These are phyloP conservation scores for Beauveria pseudobassiana DNA, from an alignment of 2,329 filamentous ascomycete genomes.

Conservation along the genomic window DNA sequence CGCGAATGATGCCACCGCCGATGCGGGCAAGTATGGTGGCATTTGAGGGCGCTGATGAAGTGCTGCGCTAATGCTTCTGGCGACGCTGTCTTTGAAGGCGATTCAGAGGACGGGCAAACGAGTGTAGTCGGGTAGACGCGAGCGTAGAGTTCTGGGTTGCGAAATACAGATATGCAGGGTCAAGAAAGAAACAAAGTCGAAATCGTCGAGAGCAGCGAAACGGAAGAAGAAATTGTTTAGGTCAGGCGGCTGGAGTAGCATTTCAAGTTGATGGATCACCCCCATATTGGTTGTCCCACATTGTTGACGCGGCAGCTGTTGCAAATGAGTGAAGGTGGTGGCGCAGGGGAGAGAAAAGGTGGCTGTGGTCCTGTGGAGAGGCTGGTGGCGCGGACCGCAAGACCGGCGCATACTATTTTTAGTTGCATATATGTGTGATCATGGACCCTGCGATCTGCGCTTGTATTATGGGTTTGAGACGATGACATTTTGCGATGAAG, in stretches of 20 bases:
- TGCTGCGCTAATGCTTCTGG: not conserved
- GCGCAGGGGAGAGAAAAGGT: not conserved
- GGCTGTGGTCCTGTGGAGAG: constrained; percentile 2
- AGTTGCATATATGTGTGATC: not conserved
- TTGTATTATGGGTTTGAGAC: constrained; percentile 2
- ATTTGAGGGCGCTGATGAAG: not conserved
- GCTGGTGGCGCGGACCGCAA: not conserved
- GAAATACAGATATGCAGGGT: not conserved
- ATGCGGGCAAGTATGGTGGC: not conserved
- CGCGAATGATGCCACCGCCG: not conserved
- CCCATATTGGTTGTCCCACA: not conserved
- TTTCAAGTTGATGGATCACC: not conserved
- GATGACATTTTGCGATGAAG: not conserved
- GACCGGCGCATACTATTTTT: not conserved
- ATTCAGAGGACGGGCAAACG: not conserved
- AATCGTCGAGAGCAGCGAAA: not conserved
- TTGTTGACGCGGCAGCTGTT: constrained; percentile 8
- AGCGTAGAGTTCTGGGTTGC: not conserved
- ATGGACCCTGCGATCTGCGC: constrained; percentile 3
- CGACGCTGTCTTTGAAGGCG: not conserved
- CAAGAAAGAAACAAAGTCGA: not conserved
- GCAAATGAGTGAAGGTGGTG: not conserved
- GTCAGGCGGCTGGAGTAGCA: constrained; percentile 7
- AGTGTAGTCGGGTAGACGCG: not conserved
- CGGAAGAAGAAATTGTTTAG: not conserved